Base-by-base conservation (phyloP, 2,329 filamentous ascomycete species). In the Fonsecaea monophora region DNA sequence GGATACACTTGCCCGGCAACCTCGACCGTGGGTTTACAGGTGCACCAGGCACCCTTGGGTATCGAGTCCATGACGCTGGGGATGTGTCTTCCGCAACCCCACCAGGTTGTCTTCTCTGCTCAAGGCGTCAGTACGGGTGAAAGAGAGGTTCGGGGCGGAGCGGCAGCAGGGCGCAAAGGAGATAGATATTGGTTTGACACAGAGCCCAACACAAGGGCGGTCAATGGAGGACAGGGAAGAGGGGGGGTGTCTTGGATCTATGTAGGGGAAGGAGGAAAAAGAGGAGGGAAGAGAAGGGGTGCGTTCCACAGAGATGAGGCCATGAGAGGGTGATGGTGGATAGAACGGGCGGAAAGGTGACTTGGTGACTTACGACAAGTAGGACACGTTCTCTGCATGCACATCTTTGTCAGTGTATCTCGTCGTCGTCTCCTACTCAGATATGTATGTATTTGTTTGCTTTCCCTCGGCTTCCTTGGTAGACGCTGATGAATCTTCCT, bases 21-120 rank as follows among this genome's bases (percentile, higher is more conserved):
- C 72, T 84, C 81, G 66, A 85, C 79, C 72, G 83, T 83, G 7
- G 85, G 84, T 60, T 79, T 78, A 75, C 86, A 89, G 48, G 78
- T 81, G 76, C 86, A 89, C 77, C 85, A 82, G 56, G 87, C 77
- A 4, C 79, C 76, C 18, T 79, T 77, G 2, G 84, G 80, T 25
- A 88, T 76, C 7, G 74, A 73, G 72, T 84, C 81, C 81, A 89
- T 84, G 60, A 88, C 85, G 2, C 75, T 71, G 2, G 83, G 77
- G 61, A 86, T 75, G 75, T 87, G 82, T 63, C 75, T 76, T 57
- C 83, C 83, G 73, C 84, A 86, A 63, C 84, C 84, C 75, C 78
- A 81, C 85, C 85, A 86, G 13, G 83, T 83, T 38, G 77, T 71
- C 68, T 85, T 85, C 58, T 82, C 84, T 83, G 66, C 63, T 34